Percentiles rank a stretch among this genome's conserved stretches.
phyloP scores from a whole-genome alignment of 140 eudicot species.

The Anethum foeniculum region DNA sequence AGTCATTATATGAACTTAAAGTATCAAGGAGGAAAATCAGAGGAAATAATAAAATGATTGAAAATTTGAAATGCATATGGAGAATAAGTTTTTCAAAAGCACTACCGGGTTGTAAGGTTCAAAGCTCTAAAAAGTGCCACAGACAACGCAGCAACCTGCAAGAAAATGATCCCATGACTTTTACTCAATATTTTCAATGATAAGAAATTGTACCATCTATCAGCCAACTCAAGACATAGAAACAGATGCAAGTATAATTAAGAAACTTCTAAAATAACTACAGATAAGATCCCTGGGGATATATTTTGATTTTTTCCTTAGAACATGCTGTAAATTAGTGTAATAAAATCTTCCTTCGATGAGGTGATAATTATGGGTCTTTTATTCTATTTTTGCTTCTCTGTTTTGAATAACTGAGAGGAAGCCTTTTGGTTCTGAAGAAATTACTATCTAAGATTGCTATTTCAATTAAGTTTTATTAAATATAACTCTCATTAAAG shows the following conservation, averaged over 20 bases:
- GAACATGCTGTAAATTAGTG: too few species aligned
- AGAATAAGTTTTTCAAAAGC: background rate
- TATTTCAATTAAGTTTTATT: background rate
- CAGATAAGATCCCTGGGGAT: background rate
- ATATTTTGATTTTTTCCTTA: too few species aligned
- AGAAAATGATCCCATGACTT: conserved; percentile 16
- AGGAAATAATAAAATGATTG: background rate
- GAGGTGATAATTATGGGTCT: too few species aligned
- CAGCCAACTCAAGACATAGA: background rate
- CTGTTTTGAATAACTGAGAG: background rate
- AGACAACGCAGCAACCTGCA: conserved; percentile 86
- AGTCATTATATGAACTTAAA: background rate
- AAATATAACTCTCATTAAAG: background rate
- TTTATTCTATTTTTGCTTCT: background rate
- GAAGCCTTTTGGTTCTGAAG: background rate
- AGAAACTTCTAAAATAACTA: background rate
- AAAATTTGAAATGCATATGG: background rate
- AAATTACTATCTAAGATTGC: background rate
- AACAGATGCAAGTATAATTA: background rate
- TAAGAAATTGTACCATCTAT: background rate
- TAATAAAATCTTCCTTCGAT: too few species aligned
- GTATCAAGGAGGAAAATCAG: background rate
- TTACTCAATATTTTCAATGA: background rate
- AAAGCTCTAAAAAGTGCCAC: conserved; percentile 83
- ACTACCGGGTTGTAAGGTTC: conserved; percentile 68